Base-by-base conservation (phyloP, 2,329 filamentous ascomycete species). In the Parafenestella ontariensis region DNA sequence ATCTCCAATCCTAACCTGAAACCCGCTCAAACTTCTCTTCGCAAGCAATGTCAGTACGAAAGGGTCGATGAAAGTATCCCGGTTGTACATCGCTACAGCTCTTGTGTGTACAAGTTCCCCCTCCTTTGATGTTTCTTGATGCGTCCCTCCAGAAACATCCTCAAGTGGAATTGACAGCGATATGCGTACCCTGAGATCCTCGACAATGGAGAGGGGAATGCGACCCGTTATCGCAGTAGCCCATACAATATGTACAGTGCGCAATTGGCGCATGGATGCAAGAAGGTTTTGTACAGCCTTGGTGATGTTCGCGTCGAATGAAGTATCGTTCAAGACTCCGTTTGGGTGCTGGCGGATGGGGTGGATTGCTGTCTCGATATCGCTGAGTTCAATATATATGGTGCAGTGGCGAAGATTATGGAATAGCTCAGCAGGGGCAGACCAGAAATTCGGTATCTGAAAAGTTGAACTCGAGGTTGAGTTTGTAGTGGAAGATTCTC, bases 381-480 rank as follows among this genome's bases (percentile, higher is more conserved):
- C 37, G 37, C 55, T 52, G 10, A 63, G 23, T 23, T 65, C 62
- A 26, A 63, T 53, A 44, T 56, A 61, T 2, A 65, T 29, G n/a
- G 46, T 61, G 42, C 59, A 63, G 28, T 53, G 53, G 11, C 62
- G 40, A 1, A 65, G 47, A 29, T 39, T 58, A 1, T 17, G 2
- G 3, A 65, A 36, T 18, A 61, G 36, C 8, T 23, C 31, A 28
- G 26, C 18, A 3, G 57, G 48, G 13, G 50, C 46, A 9, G 41
- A 26, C 59, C 57, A 65, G 46, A 59, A 63, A 24, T 53, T 51
- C 8, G 40, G 48, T 7, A 57, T n/a, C n/a, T n/a, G n/a, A n/a
- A n/a, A n/a, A n/a, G n/a, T n/a, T n/a, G n/a, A n/a, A n/a, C n/a
- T n/a, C n/a, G n/a, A n/a, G n/a, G n/a, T n/a, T n/a, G n/a, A n/a